phyloP scores from a whole-genome alignment of 176 grass and related monocot genomes.

The Triticum dicoccoides region DNA sequence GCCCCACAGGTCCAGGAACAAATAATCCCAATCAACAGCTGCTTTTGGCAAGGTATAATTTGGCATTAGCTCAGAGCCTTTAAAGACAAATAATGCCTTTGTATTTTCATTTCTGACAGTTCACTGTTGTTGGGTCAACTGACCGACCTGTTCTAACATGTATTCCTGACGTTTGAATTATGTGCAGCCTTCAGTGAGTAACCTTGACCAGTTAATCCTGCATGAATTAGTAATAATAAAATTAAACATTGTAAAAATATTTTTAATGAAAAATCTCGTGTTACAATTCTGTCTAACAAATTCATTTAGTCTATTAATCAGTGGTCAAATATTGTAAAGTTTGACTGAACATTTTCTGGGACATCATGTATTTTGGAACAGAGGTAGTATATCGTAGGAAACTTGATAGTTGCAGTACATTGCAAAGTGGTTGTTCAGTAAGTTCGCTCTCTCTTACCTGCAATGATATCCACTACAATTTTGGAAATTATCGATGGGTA shows the following conservation, averaged over 20 bases:
- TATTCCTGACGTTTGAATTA: not conserved
- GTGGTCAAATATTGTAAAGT: not conserved
- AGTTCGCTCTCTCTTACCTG: not conserved
- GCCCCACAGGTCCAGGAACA: conserved; percentile 80
- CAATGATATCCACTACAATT: not conserved
- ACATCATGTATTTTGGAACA: not conserved
- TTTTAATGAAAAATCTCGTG: not conserved
- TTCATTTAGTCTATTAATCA: not conserved
- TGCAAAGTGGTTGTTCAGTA: not conserved
- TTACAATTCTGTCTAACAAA: not conserved
- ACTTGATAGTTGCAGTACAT: not conserved
- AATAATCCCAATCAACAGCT: conserved; percentile 84
- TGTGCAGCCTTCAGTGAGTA: not conserved
- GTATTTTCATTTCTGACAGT: not conserved
- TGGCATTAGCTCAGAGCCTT: not conserved
- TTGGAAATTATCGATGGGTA: not conserved
- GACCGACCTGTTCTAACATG: not conserved
- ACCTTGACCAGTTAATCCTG: not conserved
- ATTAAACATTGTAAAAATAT: not conserved
- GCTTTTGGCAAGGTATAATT: conserved; percentile 82
- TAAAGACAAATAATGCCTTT: not conserved
- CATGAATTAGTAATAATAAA: not conserved
- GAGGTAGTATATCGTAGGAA: not conserved
- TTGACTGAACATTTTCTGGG: not conserved
- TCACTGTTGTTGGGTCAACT: not conserved